Percentiles rank a stretch among this genome's conserved stretches.
These are phyloP conservation scores for Candida qinlingensis DNA, from an alignment of 805 yeast genomes.

Conservation along the genomic window DNA sequence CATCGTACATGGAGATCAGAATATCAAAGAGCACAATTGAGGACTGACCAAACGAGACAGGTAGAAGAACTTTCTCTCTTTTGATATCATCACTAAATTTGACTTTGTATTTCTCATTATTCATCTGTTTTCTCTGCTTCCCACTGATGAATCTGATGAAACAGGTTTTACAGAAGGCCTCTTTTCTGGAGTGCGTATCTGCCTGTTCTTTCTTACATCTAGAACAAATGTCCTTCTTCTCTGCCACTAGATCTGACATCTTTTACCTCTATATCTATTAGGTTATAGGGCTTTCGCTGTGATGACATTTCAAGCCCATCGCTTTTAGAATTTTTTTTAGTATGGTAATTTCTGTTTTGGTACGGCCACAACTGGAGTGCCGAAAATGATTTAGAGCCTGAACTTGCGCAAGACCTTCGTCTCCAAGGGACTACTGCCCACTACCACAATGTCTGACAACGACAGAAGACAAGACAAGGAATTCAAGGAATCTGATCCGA, in stretches of 20 bases:
- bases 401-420: too few species aligned
- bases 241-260: neutral
- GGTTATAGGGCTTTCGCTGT: too few species aligned
- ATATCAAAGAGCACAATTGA: constrained; percentile 69
- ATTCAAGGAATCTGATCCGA: constrained; percentile 21
- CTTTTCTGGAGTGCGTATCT: constrained; percentile 51
- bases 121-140: constrained; percentile 77
- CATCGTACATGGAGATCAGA: constrained; percentile 50
- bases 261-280: too few species aligned
- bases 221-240: constrained; percentile 15
- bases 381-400: too few species aligned
- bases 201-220: constrained; percentile 45
- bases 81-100: constrained; percentile 45
- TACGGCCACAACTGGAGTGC: neutral
- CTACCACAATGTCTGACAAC: constrained; percentile 2
- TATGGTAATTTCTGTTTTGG: neutral
- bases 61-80: constrained; percentile 45
- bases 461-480: constrained; percentile 16
- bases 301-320: constrained; percentile 1
- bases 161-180: constrained; percentile 60
- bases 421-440: too few species aligned
- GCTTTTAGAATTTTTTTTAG: constrained; percentile 2
- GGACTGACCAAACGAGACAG: constrained; percentile 62
- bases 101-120: constrained; percentile 64
- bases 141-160: constrained; percentile 68